Conservation (phyloP, 176 grass and related monocot species). For the Zoysia pacifica region DNA sequence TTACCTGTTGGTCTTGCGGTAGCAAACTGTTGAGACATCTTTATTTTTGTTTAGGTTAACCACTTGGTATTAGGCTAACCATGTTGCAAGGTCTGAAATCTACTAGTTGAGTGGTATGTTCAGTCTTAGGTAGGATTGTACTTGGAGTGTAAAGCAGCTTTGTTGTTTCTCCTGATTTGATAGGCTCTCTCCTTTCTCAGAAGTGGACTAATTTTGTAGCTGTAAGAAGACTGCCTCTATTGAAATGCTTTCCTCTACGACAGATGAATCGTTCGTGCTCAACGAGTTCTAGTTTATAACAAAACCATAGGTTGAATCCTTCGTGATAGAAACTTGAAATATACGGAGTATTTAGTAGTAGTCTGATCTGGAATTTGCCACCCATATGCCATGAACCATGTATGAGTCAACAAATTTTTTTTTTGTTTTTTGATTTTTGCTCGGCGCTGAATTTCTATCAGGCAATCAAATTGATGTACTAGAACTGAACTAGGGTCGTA, state of each 20-base stretch:
- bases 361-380: not conserved
- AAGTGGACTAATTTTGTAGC: not conserved
- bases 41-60: not conserved
- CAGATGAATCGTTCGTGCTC: not conserved
- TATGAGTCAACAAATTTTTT: too few species aligned
- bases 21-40: not conserved
- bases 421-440: too few species aligned
- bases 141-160: not conserved
- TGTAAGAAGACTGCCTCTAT: not conserved
- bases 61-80: not conserved
- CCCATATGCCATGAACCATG: not conserved
- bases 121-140: not conserved
- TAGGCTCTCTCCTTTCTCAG: not conserved
- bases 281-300: not conserved
- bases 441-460: not conserved
- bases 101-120: not conserved
- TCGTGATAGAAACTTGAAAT: not conserved
- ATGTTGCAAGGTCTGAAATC: slow-evolving; percentile 13
- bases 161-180: not conserved
- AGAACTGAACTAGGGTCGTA: slow-evolving; percentile 4
- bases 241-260: not conserved
- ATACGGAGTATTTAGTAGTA: not conserved
- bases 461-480: slow-evolving; percentile 1
- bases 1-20: not conserved
- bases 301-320: slow-evolving; percentile 5